Evolutionary conservation across 2,329 filamentous ascomycete species (phyloP).

Genomic region (Penicillium vulpinum): DNA sequence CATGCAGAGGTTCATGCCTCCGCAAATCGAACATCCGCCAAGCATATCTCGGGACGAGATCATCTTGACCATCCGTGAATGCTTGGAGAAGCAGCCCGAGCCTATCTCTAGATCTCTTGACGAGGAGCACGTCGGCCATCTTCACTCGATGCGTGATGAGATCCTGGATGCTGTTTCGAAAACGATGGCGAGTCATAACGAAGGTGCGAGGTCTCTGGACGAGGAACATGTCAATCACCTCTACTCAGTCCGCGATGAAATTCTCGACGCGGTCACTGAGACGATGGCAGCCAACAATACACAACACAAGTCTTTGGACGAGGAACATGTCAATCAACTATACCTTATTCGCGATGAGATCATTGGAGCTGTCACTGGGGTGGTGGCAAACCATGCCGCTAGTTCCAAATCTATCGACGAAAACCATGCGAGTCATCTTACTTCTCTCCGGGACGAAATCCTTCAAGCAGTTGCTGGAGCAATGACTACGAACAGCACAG

Average conservation of each 20-base stretch:
- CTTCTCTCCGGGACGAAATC: conserved; percentile 32
- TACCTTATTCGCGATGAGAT: conserved; percentile 32
- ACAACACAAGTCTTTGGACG: conserved; percentile 19
- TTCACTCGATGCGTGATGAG: conserved; percentile 34
- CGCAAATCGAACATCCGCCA: conserved; percentile 67
- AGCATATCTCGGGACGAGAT: conserved; percentile 78
- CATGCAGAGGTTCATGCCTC: conserved; percentile 75
- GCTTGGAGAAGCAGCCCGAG: conserved; percentile 74
- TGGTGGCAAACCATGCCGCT: conserved; percentile 25
- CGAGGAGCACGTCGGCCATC: conserved; percentile 25
- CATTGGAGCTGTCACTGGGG: conserved; percentile 31
- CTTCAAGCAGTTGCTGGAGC: conserved; percentile 30
- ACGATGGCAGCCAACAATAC: conserved; percentile 25
- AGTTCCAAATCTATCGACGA: conserved; percentile 20
- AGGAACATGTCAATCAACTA: conserved; percentile 25
- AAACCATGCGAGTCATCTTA: conserved; percentile 22
- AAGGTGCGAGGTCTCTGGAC: conserved; percentile 18
- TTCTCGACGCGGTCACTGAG: conserved; percentile 31
- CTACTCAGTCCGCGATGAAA: conserved; percentile 30
- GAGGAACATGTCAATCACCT: conserved; percentile 27
- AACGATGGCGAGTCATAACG: conserved; percentile 26
- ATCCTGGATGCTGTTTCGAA: conserved; percentile 33
- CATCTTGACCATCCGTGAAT: conserved; percentile 78
- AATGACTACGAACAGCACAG: conserved; percentile 21
- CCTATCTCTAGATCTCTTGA: conserved; percentile 21